Evolutionary conservation across 306 rosid genomes (phyloP).

Genomic region (Oemleria cerasiformis): DNA sequence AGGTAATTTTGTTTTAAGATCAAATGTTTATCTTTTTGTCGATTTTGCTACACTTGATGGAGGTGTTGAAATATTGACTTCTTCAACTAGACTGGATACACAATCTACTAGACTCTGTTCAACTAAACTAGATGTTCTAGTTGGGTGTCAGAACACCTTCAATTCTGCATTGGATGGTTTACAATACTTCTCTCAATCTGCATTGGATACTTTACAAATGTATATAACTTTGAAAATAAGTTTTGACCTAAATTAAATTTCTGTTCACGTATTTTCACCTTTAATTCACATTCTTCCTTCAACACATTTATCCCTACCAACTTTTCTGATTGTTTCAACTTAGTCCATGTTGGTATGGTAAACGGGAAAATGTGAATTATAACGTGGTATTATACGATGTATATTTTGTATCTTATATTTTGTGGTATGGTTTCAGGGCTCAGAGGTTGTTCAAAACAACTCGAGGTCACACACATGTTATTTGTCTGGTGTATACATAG

Average conservation of each 20-base stretch:
- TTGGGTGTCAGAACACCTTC: too few relatives aligned
- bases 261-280: background rate
- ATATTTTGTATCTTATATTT: conserved; percentile 2
- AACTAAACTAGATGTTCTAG: too few relatives aligned
- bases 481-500: conserved; percentile 78
- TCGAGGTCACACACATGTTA: conserved; percentile 86
- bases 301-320: background rate
- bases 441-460: conserved; percentile 80
- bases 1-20: conserved; percentile 47
- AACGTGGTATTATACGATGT: background rate
- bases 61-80: background rate
- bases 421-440: conserved; percentile 59
- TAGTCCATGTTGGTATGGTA: too few relatives aligned
- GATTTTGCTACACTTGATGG: background rate
- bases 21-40: conserved; percentile 1
- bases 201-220: background rate
- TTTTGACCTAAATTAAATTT: background rate
- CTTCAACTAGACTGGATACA: background rate
- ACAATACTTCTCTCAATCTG: background rate
- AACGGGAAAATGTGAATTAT: too few relatives aligned
- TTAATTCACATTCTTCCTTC: background rate
- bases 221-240: background rate
- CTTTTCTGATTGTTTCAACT: background rate
- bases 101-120: too few relatives aligned
- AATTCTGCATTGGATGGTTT: background rate